These are phyloP conservation scores for Cladosporium phlei DNA, from an alignment of 2,329 filamentous ascomycete genomes.

Conservation along the genomic window DNA sequence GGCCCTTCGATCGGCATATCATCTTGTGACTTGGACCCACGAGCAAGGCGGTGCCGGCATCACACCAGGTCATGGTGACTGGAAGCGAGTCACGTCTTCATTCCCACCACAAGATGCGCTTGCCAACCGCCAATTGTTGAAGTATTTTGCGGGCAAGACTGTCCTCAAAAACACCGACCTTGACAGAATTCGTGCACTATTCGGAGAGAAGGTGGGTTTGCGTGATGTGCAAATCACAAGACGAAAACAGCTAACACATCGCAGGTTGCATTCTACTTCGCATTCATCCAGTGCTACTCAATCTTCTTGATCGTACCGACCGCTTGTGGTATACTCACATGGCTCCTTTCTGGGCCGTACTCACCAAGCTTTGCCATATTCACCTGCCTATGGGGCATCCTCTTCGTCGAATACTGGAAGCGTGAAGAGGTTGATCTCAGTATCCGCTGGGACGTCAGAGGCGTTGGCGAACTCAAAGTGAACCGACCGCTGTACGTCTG, in stretches of 20 bases:
- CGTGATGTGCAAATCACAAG: no score
- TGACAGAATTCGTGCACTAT: conserved; percentile 5
- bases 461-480: conserved; percentile 5
- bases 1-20: conserved; percentile 8
- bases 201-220: conserved; percentile 8
- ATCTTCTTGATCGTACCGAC: conserved; percentile 10
- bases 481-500: conserved; percentile 9
- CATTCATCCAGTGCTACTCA: conserved; percentile 11
- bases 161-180: conserved; percentile 6
- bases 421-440: conserved; percentile 10
- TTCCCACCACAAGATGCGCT: conserved; percentile 7
- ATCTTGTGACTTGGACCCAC: conserved; percentile 10
- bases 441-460: conserved; percentile 10
- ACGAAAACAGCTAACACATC: no score
- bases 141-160: conserved; percentile 6
- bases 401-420: conserved; percentile 11
- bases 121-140: conserved; percentile 7
- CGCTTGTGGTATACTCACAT: conserved; percentile 1
- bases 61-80: conserved; percentile 6
- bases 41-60: conserved; percentile 9
- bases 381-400: conserved; percentile 9
- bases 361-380: conserved; percentile 5
- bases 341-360: conserved; percentile 11
- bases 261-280: conserved; percentile 10
- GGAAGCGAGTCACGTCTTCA: conserved; percentile 6